Percentiles rank a stretch among this genome's conserved stretches.
phyloP scores from a whole-genome alignment of 768 basidiomycete genomes.

The Hericium alpestre region DNA sequence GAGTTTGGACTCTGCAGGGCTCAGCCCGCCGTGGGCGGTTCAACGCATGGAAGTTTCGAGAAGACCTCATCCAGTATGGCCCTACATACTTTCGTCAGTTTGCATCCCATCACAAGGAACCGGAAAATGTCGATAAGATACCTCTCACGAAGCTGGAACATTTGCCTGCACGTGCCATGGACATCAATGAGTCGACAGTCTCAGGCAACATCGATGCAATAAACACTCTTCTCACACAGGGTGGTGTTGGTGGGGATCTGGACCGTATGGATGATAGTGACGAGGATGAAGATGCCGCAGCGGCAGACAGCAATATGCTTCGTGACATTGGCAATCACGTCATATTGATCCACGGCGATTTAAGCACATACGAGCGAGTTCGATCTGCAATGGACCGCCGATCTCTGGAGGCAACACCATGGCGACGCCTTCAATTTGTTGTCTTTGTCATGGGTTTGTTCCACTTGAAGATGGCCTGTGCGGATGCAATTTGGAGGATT shows the following conservation, averaged over 20 bases:
- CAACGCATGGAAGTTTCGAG: background rate
- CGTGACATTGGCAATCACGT: background rate
- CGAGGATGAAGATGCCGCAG: no score
- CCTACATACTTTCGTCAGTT: background rate
- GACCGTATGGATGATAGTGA: background rate
- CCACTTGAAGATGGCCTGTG: slow-evolving; percentile 23
- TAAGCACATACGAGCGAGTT: background rate
- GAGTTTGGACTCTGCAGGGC: background rate
- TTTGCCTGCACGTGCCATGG: background rate
- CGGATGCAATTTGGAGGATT: slow-evolving; percentile 3
- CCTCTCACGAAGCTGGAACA: background rate
- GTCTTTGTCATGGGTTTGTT: slow-evolving; percentile 19
- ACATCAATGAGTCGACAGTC: background rate
- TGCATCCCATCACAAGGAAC: background rate
- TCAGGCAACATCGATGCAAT: background rate
- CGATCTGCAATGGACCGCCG: background rate
- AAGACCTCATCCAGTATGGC: background rate
- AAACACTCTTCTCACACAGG: background rate
- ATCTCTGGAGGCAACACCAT: background rate
- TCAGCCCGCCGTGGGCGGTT: background rate
- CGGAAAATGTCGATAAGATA: background rate
- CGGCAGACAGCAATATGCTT: background rate
- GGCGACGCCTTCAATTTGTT: background rate
- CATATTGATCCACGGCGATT: background rate
- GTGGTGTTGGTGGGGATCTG: background rate